Conservation (phyloP, 495 filamentous ascomycete species). For the Neurospora discreta region DNA sequence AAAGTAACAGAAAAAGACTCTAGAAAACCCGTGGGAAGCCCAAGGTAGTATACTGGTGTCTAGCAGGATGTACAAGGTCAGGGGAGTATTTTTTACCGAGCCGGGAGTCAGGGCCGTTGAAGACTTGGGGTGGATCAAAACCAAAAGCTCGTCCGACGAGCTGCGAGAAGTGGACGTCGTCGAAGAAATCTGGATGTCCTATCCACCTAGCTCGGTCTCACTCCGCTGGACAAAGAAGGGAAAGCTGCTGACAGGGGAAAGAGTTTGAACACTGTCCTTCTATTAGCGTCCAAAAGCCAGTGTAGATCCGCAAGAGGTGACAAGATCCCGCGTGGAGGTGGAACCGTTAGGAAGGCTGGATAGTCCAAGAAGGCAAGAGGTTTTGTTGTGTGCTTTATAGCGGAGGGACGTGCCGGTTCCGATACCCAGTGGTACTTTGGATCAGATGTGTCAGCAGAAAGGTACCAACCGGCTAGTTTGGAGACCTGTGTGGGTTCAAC, state of each 20-base stretch:
- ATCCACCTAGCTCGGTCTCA: background rate
- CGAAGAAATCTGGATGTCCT: background rate
- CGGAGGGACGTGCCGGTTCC: conserved; percentile 10
- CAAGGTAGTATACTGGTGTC: background rate
- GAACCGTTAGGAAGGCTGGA: conserved; percentile 5
- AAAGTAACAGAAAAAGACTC: background rate
- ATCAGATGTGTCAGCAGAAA: background rate
- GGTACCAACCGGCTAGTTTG: conserved; percentile 1
- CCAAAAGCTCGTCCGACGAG: conserved; percentile 6
- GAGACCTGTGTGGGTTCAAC: background rate
- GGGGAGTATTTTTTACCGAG: conserved; percentile 7
- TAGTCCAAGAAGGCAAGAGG: background rate
- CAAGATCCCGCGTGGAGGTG: conserved; percentile 13
- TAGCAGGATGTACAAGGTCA: conserved; percentile 1
- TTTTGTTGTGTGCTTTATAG: background rate
- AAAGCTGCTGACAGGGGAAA: background rate
- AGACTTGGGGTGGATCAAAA: conserved; percentile 1
- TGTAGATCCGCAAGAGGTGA: conserved; percentile 2
- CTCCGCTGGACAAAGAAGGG: background rate
- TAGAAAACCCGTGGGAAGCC: background rate
- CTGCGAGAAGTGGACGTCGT: background rate
- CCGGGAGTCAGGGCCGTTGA: conserved; percentile 12
- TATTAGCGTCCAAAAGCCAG: background rate
- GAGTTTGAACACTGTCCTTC: background rate
- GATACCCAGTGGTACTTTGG: conserved; percentile 2